Base-by-base conservation (phyloP, 345 rosid genomes). In the thale cress (Arabidopsis thaliana) region DNA sequence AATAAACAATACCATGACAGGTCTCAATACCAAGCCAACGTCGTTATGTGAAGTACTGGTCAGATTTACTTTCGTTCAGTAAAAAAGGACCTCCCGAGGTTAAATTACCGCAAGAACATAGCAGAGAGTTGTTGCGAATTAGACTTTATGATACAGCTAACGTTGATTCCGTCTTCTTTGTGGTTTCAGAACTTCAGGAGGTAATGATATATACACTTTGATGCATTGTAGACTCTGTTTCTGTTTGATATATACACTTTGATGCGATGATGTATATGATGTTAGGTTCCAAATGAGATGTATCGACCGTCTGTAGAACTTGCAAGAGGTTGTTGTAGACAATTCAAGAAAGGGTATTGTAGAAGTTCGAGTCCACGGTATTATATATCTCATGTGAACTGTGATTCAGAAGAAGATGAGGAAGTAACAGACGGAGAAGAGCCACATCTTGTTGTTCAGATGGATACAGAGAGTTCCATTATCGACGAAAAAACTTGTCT, bases 11-110 rank as follows among this genome's bases (percentile, higher is more conserved):
- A 46, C 23, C 5, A 56, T 57, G 32, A 58, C 75, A 94, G 98
- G 98, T 94, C 53, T 90, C 98, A 8, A 91, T 91, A 80, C 93
- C 97, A 66, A 94, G 98, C 89, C 98, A 94, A 71, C 90, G 91
- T 8, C 86, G 98, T 20, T 94, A 94, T 59, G 97, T 94, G 9
- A 90, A 79, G 5, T 91, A 90, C 52, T 94, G 97, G 98, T 88
- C 64, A 34, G 76, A 62, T 50, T 8, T 79, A 16, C 84, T 88
- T 49, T 77, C 83, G 0, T 87, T 88, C 72, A 82, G 85, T 0
- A 79, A 69, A 58, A 69, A 59, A 12, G 86, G 84, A 75, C 87
- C 85, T 73, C 89, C 87, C 7, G 73, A 70, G 13, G 90, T 88
- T 63, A 84, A 65, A 40, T 75, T 94, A 69, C 95, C 98, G 51